Conservation (phyloP, 306 rosid species). For the Myrica gale region DNA sequence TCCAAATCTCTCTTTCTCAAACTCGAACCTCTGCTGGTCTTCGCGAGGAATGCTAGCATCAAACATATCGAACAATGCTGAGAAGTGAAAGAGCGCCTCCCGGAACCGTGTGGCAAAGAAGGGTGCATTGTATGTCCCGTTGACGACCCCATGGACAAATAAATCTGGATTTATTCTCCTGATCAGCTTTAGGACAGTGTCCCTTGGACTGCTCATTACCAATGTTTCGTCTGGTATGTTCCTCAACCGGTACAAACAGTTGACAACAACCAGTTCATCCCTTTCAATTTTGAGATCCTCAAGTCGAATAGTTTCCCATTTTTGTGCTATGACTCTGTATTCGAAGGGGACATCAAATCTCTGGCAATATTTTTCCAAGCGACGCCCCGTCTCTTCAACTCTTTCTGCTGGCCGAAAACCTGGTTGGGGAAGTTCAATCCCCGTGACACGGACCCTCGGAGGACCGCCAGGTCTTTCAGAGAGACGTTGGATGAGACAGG, state of each 20-base stretch:
- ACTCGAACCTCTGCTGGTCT: conserved; percentile 45
- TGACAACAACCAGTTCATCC: conserved; percentile 51
- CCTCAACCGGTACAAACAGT: conserved; percentile 60
- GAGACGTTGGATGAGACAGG: conserved; percentile 56
- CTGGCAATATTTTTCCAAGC: conserved; percentile 52
- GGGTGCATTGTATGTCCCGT: conserved; percentile 71
- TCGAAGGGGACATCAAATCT: conserved; percentile 59
- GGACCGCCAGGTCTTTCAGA: conserved; percentile 53
- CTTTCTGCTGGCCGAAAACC: conserved; percentile 79
- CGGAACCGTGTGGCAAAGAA: conserved; percentile 66
- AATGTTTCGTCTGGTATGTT: conserved; percentile 62
- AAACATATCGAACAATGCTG: conserved; percentile 70
- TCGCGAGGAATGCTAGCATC: conserved; percentile 63
- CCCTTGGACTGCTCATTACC: conserved; percentile 52
- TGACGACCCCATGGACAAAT: conserved; percentile 66
- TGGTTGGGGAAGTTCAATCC: conserved; percentile 67
- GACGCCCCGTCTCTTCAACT: conserved; percentile 56
- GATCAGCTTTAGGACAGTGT: conserved; percentile 56
- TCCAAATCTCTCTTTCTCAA: conserved; percentile 61
- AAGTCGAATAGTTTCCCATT: conserved; percentile 56
- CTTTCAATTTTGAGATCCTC: conserved; percentile 55
- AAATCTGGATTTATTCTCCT: conserved; percentile 64
- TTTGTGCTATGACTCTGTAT: conserved; percentile 52
- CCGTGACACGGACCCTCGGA: conserved; percentile 53
- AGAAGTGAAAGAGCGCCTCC: conserved; percentile 73